These are phyloP conservation scores for Chlamydomonas incerta DNA, from an alignment of 139 green algal species.

Conservation along the genomic window DNA sequence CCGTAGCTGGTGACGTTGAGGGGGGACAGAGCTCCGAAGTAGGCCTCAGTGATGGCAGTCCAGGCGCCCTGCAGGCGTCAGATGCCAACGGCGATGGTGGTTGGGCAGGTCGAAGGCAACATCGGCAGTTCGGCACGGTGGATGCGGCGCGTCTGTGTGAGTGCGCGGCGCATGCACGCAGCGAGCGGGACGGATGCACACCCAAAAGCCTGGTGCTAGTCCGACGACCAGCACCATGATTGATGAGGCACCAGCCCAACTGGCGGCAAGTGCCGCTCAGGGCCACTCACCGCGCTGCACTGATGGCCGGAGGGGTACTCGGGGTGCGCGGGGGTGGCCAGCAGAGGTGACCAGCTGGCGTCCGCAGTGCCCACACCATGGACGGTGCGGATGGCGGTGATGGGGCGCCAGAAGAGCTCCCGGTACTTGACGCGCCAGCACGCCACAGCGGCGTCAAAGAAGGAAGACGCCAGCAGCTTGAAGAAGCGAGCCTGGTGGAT, in stretches of 20 bases:
- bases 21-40: neutral
- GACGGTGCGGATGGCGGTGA: constrained; percentile 49
- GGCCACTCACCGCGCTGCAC: neutral
- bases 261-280: too few relatives aligned
- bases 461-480: constrained; percentile 19
- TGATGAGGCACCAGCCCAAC: too few relatives aligned
- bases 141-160: too few relatives aligned
- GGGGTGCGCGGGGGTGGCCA: constrained; percentile 52
- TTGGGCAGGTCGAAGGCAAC: too few relatives aligned
- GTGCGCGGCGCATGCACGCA: too few relatives aligned
- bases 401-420: constrained; percentile 50
- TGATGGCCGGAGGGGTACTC: constrained; percentile 55
- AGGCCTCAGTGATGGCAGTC: neutral
- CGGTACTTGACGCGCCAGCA: constrained; percentile 44
- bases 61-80: too few relatives aligned
- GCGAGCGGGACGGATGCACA: too few relatives aligned
- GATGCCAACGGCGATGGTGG: too few relatives aligned
- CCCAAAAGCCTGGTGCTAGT: too few relatives aligned
- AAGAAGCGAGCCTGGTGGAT: constrained; percentile 25
- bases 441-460: constrained; percentile 4
- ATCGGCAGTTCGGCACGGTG: too few relatives aligned
- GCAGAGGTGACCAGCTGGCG: constrained; percentile 41
- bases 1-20: constrained; percentile 32
- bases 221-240: too few relatives aligned
- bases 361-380: constrained; percentile 14